Base-by-base conservation (phyloP, 2,329 filamentous ascomycete species). In the Colletotrichum siamense region DNA sequence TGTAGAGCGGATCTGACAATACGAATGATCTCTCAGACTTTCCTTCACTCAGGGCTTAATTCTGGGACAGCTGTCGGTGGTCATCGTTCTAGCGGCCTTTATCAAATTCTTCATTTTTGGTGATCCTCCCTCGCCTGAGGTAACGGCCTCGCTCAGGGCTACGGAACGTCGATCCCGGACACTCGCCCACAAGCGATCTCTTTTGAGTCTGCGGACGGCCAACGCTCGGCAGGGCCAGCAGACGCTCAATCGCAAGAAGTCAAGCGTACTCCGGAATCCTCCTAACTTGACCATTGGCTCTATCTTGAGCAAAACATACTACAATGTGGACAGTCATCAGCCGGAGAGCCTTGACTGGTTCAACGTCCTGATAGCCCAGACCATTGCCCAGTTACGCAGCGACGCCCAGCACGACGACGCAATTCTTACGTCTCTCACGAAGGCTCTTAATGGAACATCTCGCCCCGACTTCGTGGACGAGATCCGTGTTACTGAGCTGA, bases 101-200 rank as follows among this genome's bases (percentile, higher is more conserved):
- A 99, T 99, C 86, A 98, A 98, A 84, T 99, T 98, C 91, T 99
- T 99, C 91, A 99, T 99, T 82, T 99, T 99, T 83, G 97, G 97
- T 80, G 97, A 99, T 83, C 93, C 95, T 7, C 95, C 96, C 1
- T 95, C 95, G 2, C 90, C 95, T 77, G 96, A 98, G 78, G 92
- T 94, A 71, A 95, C 94, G 24, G 95, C 95, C 15, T 90, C 95
- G 9, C 88, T 94, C 59, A 92, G 94, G 79, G 95, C 94, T 74
- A 93, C 94, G 13, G 93, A 95, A 79, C 92, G 95, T 30, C 92
- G 93, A 75, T 92, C 94, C 69, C 90, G 94, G 78, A 95, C 94
- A 3, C 88, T 96, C 71, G 92, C 94, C 28, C 95, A 98, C 85
- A 93, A 93, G 83, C 92, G 94, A 77, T 95, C 94, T 18, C 90